Evolutionary conservation across 345 rosid species (phyloP).

Genomic region (Eutrema yunnanense): DNA sequence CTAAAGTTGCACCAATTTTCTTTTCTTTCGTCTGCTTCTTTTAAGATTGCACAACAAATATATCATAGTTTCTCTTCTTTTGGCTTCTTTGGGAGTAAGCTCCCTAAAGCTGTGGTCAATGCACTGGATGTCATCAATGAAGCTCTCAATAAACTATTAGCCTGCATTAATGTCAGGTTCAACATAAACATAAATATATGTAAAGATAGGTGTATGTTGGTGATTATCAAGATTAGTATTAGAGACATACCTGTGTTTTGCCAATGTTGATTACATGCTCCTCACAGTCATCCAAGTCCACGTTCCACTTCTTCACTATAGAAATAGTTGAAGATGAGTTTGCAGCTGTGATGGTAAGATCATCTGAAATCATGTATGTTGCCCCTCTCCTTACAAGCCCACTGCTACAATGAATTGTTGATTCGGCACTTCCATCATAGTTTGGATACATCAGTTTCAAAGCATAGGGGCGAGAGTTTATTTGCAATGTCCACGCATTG

Average conservation of each 20-base stretch:
- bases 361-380: conserved; percentile 4
- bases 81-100: neutral
- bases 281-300: neutral
- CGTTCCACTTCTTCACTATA: neutral
- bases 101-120: neutral
- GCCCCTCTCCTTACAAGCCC: neutral
- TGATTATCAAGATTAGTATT: neutral
- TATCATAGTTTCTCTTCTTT: conserved; percentile 4
- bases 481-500: neutral
- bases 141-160: neutral
- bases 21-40: too few relatives aligned
- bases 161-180: neutral
- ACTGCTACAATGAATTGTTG: neutral
- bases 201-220: neutral
- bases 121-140: conserved; percentile 11
- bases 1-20: too few relatives aligned
- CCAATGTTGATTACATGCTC: conserved; percentile 3
- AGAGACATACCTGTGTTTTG: neutral
- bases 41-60: too few relatives aligned
- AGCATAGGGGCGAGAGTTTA: too few relatives aligned
- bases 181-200: neutral
- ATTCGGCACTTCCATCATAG: neutral
- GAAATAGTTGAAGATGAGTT: neutral
- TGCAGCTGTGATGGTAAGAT: neutral
- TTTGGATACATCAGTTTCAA: neutral